A percentile compares a stretch with the other conserved stretches of the same genome.
Conservation (phyloP, 2,329 filamentous ascomycete species). For the Alternaria gansuensis region DNA sequence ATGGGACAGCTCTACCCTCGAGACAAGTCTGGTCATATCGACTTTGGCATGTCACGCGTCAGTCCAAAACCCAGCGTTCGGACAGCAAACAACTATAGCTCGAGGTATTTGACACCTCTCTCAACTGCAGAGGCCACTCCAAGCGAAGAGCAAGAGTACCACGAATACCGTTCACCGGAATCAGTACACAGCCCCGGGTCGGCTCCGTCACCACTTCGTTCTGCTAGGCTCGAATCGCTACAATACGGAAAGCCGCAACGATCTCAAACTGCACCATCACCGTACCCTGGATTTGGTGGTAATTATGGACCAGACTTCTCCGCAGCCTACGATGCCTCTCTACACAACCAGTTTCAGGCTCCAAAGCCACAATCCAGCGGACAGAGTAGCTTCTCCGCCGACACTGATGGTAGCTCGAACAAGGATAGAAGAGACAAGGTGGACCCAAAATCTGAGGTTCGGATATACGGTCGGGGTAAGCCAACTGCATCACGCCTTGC, state of each 20-base stretch:
- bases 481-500: slow-evolving; percentile 17
- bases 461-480: slow-evolving; percentile 66
- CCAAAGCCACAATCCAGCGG: slow-evolving; percentile 44
- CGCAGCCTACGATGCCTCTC: slow-evolving; percentile 45
- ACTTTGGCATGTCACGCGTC: slow-evolving; percentile 31
- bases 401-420: slow-evolving; percentile 48
- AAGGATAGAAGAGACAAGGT: slow-evolving; percentile 57
- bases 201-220: slow-evolving; percentile 33
- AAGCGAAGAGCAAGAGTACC: slow-evolving; percentile 43
- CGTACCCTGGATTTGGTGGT: slow-evolving; percentile 39
- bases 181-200: slow-evolving; percentile 35
- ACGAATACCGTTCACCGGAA: slow-evolving; percentile 45
- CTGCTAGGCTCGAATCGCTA: slow-evolving; percentile 44
- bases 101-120: slow-evolving; percentile 38
- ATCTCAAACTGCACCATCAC: slow-evolving; percentile 32
- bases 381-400: slow-evolving; percentile 55
- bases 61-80: slow-evolving; percentile 43
- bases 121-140: slow-evolving; percentile 31
- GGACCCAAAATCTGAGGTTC: slow-evolving; percentile 59
- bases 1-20: slow-evolving; percentile 35
- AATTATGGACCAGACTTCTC: slow-evolving; percentile 40
- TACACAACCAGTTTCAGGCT: slow-evolving; percentile 39
- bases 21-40: slow-evolving; percentile 30
- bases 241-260: slow-evolving; percentile 31
- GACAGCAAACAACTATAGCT: slow-evolving; percentile 31